phyloP scores from a whole-genome alignment of 495 filamentous ascomycete species.

The Hypoxylon intermedium region DNA sequence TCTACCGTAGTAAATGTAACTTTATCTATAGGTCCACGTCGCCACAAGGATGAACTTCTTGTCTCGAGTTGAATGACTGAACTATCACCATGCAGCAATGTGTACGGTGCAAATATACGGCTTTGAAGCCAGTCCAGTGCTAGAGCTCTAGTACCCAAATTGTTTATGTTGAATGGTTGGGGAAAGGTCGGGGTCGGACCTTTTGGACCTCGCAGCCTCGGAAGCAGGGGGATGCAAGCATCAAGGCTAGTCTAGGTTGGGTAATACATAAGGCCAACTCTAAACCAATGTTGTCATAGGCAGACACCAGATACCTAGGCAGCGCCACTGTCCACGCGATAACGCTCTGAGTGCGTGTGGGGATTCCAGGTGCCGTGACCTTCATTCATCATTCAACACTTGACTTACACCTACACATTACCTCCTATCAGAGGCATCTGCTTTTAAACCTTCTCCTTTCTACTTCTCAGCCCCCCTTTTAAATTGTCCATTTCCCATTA shows the following conservation, averaged over 20 bases:
- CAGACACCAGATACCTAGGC: conserved; percentile 20
- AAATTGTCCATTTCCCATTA: conserved; percentile 25
- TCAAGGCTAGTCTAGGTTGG: background rate
- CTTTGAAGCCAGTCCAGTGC: no score
- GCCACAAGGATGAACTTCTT: background rate
- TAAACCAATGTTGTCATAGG: conserved; percentile 18
- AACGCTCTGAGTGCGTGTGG: conserved; percentile 17
- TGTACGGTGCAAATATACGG: background rate
- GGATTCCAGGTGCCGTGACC: conserved; percentile 21
- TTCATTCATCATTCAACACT: conserved; percentile 24
- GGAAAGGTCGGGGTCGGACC: conserved; percentile 16
- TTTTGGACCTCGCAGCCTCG: conserved; percentile 7
- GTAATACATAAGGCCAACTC: conserved; percentile 19
- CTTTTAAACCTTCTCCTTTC: conserved; percentile 6
- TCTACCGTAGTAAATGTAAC: background rate
- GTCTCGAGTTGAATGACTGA: background rate
- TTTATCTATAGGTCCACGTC: background rate
- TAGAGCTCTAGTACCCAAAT: no score
- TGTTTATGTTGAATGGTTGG: conserved; percentile 12
- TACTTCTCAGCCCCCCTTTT: background rate
- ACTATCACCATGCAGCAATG: background rate
- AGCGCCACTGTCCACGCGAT: conserved; percentile 34
- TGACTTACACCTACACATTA: conserved; percentile 2
- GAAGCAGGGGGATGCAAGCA: background rate
- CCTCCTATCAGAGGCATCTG: conserved; percentile 24